phyloP scores from a whole-genome alignment of 345 rosid species.

The Citrus maxima region DNA sequence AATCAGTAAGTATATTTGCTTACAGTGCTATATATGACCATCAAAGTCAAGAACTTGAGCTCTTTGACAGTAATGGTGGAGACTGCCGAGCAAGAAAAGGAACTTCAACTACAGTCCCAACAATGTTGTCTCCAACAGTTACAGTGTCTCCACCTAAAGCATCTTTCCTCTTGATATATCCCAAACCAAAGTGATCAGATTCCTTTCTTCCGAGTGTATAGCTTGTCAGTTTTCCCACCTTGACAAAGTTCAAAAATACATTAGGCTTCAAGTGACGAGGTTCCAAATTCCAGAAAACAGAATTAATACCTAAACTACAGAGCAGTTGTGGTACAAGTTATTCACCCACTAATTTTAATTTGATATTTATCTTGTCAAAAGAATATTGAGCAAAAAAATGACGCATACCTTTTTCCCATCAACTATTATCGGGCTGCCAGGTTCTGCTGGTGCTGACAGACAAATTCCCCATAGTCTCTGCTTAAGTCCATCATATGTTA shows the following conservation, averaged over 20 bases:
- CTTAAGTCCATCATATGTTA: constrained; percentile 84
- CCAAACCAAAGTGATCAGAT: constrained; percentile 58
- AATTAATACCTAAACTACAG: neutral
- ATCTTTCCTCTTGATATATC: constrained; percentile 65
- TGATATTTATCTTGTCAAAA: neutral
- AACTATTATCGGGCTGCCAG: constrained; percentile 59
- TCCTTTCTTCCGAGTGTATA: constrained; percentile 47
- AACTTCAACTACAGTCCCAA: constrained; percentile 50
- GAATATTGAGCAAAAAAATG: neutral
- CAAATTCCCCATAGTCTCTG: constrained; percentile 75
- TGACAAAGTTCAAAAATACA: constrained; percentile 1
- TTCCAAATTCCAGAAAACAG: neutral
- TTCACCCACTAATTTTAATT: neutral
- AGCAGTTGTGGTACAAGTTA: neutral
- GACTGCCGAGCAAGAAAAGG: constrained; percentile 63
- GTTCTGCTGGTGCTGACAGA: constrained; percentile 69
- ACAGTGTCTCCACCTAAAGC: constrained; percentile 51
- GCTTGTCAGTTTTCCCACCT: constrained; percentile 88
- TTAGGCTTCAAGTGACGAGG: neutral
- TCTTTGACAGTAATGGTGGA: constrained; percentile 43
- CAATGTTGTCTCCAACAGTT: constrained; percentile 51
- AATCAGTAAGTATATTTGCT: neutral
- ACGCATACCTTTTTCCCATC: constrained; percentile 62
- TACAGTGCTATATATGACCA: neutral
- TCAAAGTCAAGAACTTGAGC: constrained; percentile 33